phyloP scores from a whole-genome alignment of 371 early-diverging fungal species.

The Syncephalastrum racemosum region DNA sequence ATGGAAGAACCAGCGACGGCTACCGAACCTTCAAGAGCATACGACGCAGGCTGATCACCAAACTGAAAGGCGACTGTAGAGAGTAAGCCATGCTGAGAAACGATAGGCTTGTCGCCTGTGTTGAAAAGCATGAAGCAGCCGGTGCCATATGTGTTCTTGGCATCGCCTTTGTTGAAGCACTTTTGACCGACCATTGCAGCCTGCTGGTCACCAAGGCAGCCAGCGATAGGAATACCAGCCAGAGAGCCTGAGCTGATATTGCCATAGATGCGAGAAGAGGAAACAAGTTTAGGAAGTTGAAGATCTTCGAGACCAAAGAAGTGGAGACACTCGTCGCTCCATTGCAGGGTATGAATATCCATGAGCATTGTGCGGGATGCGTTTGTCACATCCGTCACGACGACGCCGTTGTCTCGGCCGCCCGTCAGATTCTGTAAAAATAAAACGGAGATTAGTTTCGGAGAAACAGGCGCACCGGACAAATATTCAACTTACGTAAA shows the following conservation, averaged over 20 bases:
- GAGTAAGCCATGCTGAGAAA: slow-evolving; percentile 82
- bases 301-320: slow-evolving; percentile 71
- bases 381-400: slow-evolving; percentile 92
- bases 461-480: neutral
- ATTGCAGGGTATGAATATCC: slow-evolving; percentile 77
- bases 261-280: slow-evolving; percentile 84
- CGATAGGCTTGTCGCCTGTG: slow-evolving; percentile 77
- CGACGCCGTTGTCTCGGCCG: slow-evolving; percentile 62
- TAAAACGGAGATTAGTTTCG: neutral
- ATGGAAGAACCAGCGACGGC: slow-evolving; percentile 92
- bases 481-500: slow-evolving; percentile 60
- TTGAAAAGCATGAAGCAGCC: slow-evolving; percentile 96
- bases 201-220: slow-evolving; percentile 94
- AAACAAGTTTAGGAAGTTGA: slow-evolving; percentile 75
- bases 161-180: slow-evolving; percentile 83
- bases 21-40: slow-evolving; percentile 93
- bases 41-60: slow-evolving; percentile 67
- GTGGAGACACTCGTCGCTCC: slow-evolving; percentile 75
- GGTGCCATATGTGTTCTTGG: slow-evolving; percentile 95
- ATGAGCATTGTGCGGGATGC: slow-evolving; percentile 93
- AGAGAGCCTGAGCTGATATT: slow-evolving; percentile 54
- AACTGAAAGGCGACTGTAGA: slow-evolving; percentile 92
- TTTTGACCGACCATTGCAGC: slow-evolving; percentile 94
- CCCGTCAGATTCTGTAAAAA: slow-evolving; percentile 80
- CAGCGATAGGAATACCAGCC: slow-evolving; percentile 70